These are phyloP conservation scores for Colletotrichum sp. DNA, from an alignment of 2,329 filamentous ascomycete genomes.

Conservation along the genomic window DNA sequence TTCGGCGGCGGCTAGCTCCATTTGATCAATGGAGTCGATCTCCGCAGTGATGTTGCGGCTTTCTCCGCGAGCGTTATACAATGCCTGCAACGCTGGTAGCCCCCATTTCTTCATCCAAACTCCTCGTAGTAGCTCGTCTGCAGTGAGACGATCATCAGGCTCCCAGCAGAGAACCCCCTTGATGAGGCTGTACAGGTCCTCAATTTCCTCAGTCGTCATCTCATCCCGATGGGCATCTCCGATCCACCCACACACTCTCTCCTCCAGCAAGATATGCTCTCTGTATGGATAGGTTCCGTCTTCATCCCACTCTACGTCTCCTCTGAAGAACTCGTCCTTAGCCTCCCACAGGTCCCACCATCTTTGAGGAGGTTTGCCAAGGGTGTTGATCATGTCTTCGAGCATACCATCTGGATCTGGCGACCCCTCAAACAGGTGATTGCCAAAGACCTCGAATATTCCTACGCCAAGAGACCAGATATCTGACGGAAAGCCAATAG, in stretches of 20 bases:
- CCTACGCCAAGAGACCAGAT: neutral
- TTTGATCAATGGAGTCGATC: neutral
- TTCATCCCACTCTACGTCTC: too few species aligned
- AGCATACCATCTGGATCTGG: neutral
- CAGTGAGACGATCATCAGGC: neutral
- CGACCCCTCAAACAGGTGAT: rapidly evolving
- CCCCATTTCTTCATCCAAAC: neutral
- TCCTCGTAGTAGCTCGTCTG: neutral
- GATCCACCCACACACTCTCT: too few species aligned
- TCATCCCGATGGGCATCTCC: neutral
- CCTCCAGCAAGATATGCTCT: too few species aligned
- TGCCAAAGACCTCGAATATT: neutral
- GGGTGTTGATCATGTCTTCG: neutral
- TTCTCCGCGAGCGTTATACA: neutral
- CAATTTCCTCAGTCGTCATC: neutral
- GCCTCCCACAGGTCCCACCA: neutral
- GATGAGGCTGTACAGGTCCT: neutral
- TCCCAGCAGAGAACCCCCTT: neutral
- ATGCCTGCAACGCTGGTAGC: neutral
- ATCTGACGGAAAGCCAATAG: neutral
- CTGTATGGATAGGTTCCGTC: too few species aligned
- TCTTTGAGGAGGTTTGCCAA: neutral
- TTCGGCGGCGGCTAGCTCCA: neutral
- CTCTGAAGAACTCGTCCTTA: neutral
- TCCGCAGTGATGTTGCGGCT: neutral